Base-by-base conservation (phyloP, 148 eudicot species). In the Nepenthes gracilis region DNA sequence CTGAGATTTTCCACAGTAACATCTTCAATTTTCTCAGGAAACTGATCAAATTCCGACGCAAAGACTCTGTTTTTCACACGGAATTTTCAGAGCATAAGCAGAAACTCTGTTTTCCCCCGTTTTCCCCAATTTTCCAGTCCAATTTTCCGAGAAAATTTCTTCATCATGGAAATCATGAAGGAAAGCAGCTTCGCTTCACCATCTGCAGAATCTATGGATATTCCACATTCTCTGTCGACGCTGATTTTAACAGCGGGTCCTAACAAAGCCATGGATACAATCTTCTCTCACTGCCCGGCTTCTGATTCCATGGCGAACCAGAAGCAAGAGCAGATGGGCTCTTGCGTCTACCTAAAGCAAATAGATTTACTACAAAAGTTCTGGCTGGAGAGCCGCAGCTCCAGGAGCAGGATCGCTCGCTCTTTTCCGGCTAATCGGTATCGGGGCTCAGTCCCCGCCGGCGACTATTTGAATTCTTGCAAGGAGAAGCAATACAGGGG, bases 401-500 rank as follows among this genome's bases (percentile, higher is more conserved):
- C 75, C 5, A 75, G 70, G 59, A 33, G 59, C n/a, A 2, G 55
- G 45, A 53, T 62, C 32, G 47, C 80, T 11, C 55, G 2, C 34
- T 47, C 74, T 33, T 64, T 59, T 10, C 14, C 49, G 1, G 6
- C 43, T 5, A 50, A 52, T 36, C 78, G 64, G 15, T 36, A 64
- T 38, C 58, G 57, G 37, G 67, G 36, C 38, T 63, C 75, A 55
- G 6, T 9, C 10, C 55, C 4, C 48, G 1, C 59, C n/a, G 51
- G 45, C 61, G 38, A 54, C 14, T 50, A 12, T 36, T 6, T 15
- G 34, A 66, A 37, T 67, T 69, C 73, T 6, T 47, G 7, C 35
- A 92, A 85, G 82, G 83, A 84, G 60, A 92, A 88, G 77, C 79
- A 82, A 7, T 92, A 92, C 80, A 83, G 96, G 51, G 98, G 98